A percentile compares a stretch with the other conserved stretches of the same genome.
These are phyloP conservation scores for Blepharisma undulans DNA, from an alignment of 169 alveolate species.

Conservation along the genomic window DNA sequence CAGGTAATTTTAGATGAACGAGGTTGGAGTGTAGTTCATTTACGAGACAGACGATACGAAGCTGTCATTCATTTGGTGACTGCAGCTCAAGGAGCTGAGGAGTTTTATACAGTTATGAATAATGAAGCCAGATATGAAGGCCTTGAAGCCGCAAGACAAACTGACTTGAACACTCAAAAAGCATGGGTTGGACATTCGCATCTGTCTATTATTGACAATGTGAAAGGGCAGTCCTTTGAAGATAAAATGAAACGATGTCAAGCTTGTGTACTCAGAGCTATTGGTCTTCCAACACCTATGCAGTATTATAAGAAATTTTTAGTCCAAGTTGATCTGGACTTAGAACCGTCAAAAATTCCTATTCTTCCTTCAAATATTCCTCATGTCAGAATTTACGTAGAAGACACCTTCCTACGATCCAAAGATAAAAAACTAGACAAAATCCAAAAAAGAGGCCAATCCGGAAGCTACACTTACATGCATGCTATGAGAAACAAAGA, in stretches of 20 bases:
- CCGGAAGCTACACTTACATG: slow-evolving; percentile 19
- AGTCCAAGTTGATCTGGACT: neutral
- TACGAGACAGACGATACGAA: slow-evolving; percentile 80
- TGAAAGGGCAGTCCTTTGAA: slow-evolving; percentile 50
- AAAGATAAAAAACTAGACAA: neutral
- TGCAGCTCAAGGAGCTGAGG: slow-evolving; percentile 80
- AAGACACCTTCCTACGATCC: slow-evolving; percentile 5
- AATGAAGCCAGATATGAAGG: slow-evolving; percentile 78
- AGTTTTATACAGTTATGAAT: slow-evolving; percentile 52
- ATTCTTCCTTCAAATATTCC: neutral
- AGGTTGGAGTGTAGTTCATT: slow-evolving; percentile 60
- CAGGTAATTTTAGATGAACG: slow-evolving; percentile 65
- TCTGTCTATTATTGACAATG: slow-evolving; percentile 65
- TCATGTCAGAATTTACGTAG: neutral
- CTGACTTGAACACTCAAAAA: slow-evolving; percentile 58
- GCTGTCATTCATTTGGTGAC: slow-evolving; percentile 77
- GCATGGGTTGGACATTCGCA: slow-evolving; percentile 85
- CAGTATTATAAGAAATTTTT: neutral
- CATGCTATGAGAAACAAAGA: neutral
- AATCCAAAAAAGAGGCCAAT: slow-evolving; percentile 33
- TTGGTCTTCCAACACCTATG: neutral
- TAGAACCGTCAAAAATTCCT: neutral
- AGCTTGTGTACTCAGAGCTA: neutral
- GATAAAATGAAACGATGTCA: slow-evolving; percentile 53
- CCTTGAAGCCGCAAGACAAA: slow-evolving; percentile 57